These are phyloP conservation scores for Russula virescens DNA, from an alignment of 768 basidiomycete genomes.

Conservation along the genomic window DNA sequence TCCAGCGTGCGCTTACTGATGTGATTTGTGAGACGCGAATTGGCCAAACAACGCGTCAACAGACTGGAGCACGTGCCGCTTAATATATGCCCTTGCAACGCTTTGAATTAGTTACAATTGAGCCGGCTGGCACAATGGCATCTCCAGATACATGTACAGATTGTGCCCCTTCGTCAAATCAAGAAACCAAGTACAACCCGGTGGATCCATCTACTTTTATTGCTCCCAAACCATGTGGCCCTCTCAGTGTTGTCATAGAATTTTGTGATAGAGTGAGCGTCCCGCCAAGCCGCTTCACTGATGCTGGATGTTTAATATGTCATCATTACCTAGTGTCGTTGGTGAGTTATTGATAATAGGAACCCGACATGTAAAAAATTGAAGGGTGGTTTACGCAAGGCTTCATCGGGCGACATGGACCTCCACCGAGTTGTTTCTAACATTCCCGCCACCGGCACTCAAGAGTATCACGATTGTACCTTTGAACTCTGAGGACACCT, in stretches of 20 bases:
- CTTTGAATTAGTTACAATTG: no score
- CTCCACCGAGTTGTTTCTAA: constrained; percentile 87
- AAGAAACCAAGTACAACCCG: constrained; percentile 20
- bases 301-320: constrained; percentile 2
- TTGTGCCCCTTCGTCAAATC: constrained; percentile 13
- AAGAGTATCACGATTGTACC: constrained; percentile 67
- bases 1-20: no score
- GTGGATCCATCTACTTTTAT: constrained; percentile 51
- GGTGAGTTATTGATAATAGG: constrained; percentile 39
- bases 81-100: neutral
- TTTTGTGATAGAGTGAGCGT: constrained; percentile 83
- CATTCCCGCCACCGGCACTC: constrained; percentile 78
- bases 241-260: constrained; percentile 72
- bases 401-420: constrained; percentile 89
- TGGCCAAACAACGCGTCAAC: constrained; percentile 50
- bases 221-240: constrained; percentile 43
- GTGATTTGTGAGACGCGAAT: neutral
- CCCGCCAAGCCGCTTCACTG: constrained; percentile 1
- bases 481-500: constrained; percentile 71
- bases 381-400: constrained; percentile 41
- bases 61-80: constrained; percentile 22
- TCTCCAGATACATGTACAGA: constrained; percentile 23
- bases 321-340: constrained; percentile 57
- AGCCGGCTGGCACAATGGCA: neutral
- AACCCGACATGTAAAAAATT: neutral